Base-by-base conservation (phyloP, 208 protist genomes). In the Trypanosoma theileri region DNA sequence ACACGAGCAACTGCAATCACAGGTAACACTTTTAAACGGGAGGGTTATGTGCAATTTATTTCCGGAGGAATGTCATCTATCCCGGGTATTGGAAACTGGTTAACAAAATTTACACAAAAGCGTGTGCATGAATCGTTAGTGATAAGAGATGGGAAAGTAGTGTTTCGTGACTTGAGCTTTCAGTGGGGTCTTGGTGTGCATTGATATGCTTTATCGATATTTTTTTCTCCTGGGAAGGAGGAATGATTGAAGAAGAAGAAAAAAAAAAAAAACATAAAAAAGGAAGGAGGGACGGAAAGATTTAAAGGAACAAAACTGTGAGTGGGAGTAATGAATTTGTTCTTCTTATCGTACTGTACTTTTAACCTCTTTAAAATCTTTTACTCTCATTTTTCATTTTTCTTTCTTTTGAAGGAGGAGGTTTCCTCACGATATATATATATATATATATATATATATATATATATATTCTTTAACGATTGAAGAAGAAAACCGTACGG, bases 81-180 rank as follows among this genome's bases (percentile, higher is more conserved):
- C 14, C 89, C 84, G 3, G n/a, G 86, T 7, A 31, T 95, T 57
- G 85, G 86, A 14, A 73, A 77, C 31, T 83, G 69, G 71, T 9
- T 88, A 6, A 85, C 86, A 22, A 82, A 60, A 16, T 84, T 93
- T 55, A 77, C 73, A 24, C 86, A 95, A 54, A 64, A 81, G 45
- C 69, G 51, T 4, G 82, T 95, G 66, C 64, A 75, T 13, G 89
- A 93, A 75, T 84, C 66, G 16, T 59, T 95, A 3, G 89, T 95
- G 28, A 81, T 95, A 44, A 79, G 70, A 21, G 79, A 91, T 21
- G 85, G 85, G 12, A 81, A 75, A 28, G 79, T 93, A 1, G 77
- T 86, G 28, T 93, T 90, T 63, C 82, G 89, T 68, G 80, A 84
- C 44, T n/a, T 95, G 40, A 85, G 84, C 17, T 88, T 89, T 75